Evolutionary conservation across 345 rosid genomes (phyloP).

Genomic region (Capsella bursapastoris): DNA sequence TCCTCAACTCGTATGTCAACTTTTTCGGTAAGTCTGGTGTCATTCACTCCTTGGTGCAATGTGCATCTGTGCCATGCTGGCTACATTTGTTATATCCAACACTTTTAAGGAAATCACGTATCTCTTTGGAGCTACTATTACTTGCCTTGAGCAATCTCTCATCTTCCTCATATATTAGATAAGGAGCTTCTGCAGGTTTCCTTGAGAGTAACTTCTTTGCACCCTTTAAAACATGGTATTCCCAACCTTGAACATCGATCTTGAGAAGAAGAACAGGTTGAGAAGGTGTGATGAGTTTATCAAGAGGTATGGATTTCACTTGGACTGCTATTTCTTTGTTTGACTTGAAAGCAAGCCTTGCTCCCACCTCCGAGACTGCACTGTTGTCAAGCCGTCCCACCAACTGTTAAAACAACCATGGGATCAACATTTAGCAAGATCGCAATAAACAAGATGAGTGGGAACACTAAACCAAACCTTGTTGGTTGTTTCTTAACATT

Average conservation of each 20-base stretch:
- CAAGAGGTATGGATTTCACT: constrained; percentile 85
- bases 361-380: constrained; percentile 89
- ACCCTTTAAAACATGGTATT: constrained; percentile 87
- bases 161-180: constrained; percentile 91
- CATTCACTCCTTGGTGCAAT: constrained; percentile 38
- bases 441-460: background rate
- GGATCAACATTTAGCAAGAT: constrained; percentile 13
- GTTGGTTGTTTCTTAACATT: background rate
- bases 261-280: constrained; percentile 71
- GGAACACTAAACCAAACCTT: background rate
- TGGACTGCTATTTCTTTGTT: constrained; percentile 89
- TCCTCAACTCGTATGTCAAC: constrained; percentile 18
- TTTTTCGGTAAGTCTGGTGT: background rate
- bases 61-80: constrained; percentile 83
- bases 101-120: constrained; percentile 64
- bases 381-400: constrained; percentile 99
- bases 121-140: constrained; percentile 82
- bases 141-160: constrained; percentile 87
- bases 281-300: constrained; percentile 65
- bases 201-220: constrained; percentile 75
- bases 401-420: constrained; percentile 52
- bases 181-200: constrained; percentile 80
- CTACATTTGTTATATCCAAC: constrained; percentile 75
- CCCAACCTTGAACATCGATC: constrained; percentile 99
- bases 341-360: constrained; percentile 91